phyloP scores from a whole-genome alignment of 371 early-diverging fungal genomes.

The Mucor mucedo region DNA sequence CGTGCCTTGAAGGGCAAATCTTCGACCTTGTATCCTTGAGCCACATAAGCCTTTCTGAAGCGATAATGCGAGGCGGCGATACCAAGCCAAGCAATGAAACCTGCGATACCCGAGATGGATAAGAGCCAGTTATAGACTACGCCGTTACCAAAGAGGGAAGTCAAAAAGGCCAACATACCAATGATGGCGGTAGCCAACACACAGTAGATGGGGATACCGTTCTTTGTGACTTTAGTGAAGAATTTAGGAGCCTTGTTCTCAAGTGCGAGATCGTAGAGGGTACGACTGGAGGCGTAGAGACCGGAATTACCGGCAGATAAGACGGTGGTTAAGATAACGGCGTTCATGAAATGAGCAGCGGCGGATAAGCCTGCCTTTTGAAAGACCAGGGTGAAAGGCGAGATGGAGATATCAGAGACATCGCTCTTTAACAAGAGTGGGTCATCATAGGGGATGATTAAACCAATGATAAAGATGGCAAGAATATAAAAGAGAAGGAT shows the following conservation, averaged over 20 bases:
- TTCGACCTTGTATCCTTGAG: conserved; percentile 68
- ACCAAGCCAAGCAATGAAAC: conserved; percentile 79
- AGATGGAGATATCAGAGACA: conserved; percentile 54
- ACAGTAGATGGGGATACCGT: conserved; percentile 60
- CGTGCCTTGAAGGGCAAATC: conserved; percentile 78
- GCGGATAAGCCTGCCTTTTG: conserved; percentile 53
- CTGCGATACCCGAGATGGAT: conserved; percentile 72
- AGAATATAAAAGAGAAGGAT: conserved; percentile 71
- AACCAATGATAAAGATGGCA: conserved; percentile 69
- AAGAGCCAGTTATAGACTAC: conserved; percentile 60
- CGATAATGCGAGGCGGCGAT: conserved; percentile 79
- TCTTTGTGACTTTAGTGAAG: conserved; percentile 49
- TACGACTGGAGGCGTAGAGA: conserved; percentile 72
- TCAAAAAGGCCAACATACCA: conserved; percentile 60
- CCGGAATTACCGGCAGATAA: conserved; percentile 74
- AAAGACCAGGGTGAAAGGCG: conserved; percentile 73
- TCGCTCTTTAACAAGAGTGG: conserved; percentile 53
- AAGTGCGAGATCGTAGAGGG: conserved; percentile 64
- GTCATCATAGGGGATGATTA: conserved; percentile 68
- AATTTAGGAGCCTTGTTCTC: conserved; percentile 63
- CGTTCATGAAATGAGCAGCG: conserved; percentile 48
- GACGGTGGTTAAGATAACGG: conserved; percentile 61
- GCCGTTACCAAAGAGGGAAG: conserved; percentile 53
- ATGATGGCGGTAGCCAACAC: conserved; percentile 50
- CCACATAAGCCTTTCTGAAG: conserved; percentile 78